A percentile compares a stretch with the other conserved stretches of the same genome.
Evolutionary conservation across 371 early-diverging fungal species (phyloP).

Genomic region (Catenaria anguillulae): DNA sequence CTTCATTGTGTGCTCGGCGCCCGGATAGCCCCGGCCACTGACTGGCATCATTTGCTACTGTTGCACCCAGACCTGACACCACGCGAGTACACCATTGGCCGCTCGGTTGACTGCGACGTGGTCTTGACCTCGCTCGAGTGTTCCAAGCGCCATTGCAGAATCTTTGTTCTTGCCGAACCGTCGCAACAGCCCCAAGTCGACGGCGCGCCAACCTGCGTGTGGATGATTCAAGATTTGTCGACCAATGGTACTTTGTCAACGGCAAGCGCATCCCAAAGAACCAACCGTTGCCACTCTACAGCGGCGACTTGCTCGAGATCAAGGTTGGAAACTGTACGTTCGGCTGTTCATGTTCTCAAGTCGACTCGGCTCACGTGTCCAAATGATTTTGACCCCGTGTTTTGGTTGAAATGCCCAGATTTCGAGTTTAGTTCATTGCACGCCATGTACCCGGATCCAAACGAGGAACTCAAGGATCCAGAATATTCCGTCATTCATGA

Average conservation of each 20-base stretch:
- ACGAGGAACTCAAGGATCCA: background rate
- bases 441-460: background rate
- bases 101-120: background rate
- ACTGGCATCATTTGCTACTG: no score
- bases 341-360: background rate
- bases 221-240: conserved; percentile 19
- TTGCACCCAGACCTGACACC: no score
- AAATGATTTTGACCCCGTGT: background rate
- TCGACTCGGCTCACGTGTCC: no score
- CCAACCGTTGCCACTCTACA: conserved; percentile 26
- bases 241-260: conserved; percentile 34
- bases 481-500: background rate
- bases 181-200: background rate
- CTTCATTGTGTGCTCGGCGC: no score
- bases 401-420: background rate
- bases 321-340: conserved; percentile 22
- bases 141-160: background rate
- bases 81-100: background rate
- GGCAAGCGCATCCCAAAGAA: conserved; percentile 25
- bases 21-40: no score
- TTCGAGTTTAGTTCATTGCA: no score
- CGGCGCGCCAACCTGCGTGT: background rate
- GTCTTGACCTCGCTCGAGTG: background rate
- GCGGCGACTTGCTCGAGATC: conserved; percentile 34
- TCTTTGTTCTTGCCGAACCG: background rate